Conservation (phyloP, 1,284 basidiomycete genomes). For the Phellinidium pouzarii region DNA sequence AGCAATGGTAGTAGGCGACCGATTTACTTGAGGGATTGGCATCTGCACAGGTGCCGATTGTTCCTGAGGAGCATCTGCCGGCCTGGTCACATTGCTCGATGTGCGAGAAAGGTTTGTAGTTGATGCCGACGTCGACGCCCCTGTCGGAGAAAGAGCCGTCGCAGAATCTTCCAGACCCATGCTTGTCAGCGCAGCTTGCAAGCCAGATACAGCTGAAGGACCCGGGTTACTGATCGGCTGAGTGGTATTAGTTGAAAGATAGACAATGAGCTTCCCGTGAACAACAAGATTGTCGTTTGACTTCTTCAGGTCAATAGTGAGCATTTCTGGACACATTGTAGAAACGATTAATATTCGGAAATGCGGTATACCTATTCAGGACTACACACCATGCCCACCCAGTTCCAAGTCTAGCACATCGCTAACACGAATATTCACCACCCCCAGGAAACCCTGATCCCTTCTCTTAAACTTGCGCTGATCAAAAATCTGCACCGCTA, state of each 20-base stretch:
- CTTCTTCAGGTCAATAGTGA: conserved; percentile 84
- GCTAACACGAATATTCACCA: conserved; percentile 86
- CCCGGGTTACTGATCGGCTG: conserved; percentile 73
- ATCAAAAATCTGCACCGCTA: conserved; percentile 94
- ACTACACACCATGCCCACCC: conserved; percentile 75
- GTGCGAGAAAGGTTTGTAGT: conserved; percentile 40
- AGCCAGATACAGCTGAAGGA: conserved; percentile 52
- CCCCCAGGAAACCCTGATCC: conserved; percentile 92
- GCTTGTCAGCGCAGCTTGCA: conserved; percentile 49
- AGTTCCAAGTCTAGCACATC: conserved; percentile 87
- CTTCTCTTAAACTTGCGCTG: conserved; percentile 95
- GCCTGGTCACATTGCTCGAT: conserved; percentile 41
- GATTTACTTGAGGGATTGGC: conserved; percentile 32
- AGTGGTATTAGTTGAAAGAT: conserved; percentile 77
- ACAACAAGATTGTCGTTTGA: conserved; percentile 86
- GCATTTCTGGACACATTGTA: conserved; percentile 57
- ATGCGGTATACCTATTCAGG: background rate
- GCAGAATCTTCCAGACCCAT: conserved; percentile 51
- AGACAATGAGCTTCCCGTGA: conserved; percentile 87
- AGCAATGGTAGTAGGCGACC: conserved; percentile 22
- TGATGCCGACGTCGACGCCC: conserved; percentile 25
- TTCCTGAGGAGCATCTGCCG: conserved; percentile 30
- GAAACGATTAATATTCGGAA: conserved; percentile 4
- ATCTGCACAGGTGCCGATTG: conserved; percentile 33
- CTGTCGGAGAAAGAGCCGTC: conserved; percentile 40